Base-by-base conservation (phyloP, 805 yeast species). In the Starmerella floris region DNA sequence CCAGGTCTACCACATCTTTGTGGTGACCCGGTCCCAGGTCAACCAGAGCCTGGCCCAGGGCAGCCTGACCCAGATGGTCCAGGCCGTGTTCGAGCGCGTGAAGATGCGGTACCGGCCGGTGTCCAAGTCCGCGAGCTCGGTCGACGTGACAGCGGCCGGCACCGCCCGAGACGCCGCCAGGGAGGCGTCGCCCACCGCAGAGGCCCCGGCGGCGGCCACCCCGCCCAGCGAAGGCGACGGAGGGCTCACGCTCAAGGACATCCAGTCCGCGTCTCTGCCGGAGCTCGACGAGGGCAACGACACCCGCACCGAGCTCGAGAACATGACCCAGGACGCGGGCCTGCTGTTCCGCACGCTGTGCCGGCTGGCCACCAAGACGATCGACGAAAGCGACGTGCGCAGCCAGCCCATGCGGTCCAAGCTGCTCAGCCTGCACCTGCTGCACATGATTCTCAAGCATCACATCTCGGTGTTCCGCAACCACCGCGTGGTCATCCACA, bases 1-100 rank as follows among this genome's bases (percentile, higher is more conserved):
- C 60, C 95, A 83, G 56, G 83, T 88, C 23, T 91, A 91, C 65
- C 87, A 85, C 58, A 82, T 93, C 23, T 93, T 88, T 56, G 79
- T 91, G 33, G 71, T 83, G 43, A 84, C 96, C 0, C 67, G 81
- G 46, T 76, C 80, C 17, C 76, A 88, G 3, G 67, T 81, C 22
- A 88, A 85, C 57, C 98, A 91, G 62, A 82, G 85, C 1, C 77
- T 87, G 46, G 97, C 98, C 0, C 97, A 93, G 65, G 97, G 95
- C 1, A 80, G 91, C 6, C 68, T 91, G 51, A 83, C 93, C 2
- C 99, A 91, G 63, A 80, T 88, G 55, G 83, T 91, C 20, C 77
- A 77, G 42, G 77, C 83, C 8, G 79, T 87, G 10, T 91, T 84
- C 63, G 94, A 82, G 48, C 74, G 91, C 49, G 74, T 76, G 33